Conservation (phyloP, 202 grass and related monocot species). For the Panicum virgatum region DNA sequence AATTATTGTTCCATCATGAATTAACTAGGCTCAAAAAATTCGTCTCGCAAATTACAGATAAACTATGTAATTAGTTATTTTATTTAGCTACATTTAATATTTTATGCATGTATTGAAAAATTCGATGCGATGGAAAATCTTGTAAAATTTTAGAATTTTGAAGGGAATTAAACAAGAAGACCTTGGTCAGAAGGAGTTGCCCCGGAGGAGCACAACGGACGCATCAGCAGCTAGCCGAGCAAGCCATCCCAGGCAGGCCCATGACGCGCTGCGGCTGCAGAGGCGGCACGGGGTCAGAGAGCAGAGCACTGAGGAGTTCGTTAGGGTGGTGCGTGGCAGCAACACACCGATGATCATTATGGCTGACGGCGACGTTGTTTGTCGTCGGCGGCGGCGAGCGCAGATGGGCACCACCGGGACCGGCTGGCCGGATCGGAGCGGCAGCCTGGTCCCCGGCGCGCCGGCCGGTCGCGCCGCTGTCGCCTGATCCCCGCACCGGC, state of each 20-base stretch:
- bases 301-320: conserved; percentile 20
- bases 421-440: not conserved
- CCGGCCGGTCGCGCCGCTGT: conserved; percentile 22
- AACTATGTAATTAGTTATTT: too few species aligned
- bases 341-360: conserved; percentile 15
- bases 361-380: conserved; percentile 11
- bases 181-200: not conserved
- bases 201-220: not conserved
- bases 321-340: conserved; percentile 29
- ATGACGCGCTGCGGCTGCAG: conserved; percentile 29
- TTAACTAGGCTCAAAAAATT: too few species aligned
- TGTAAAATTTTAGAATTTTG: too few species aligned
- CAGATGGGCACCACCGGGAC: conserved; percentile 38
- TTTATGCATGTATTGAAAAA: too few species aligned
- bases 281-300: conserved; percentile 17
- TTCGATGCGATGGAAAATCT: too few species aligned
- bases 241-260: conserved; percentile 20
- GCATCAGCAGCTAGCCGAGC: conserved; percentile 7
- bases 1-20: too few species aligned
- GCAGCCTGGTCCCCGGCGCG: conserved; percentile 27
- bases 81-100: too few species aligned
- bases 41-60: too few species aligned
- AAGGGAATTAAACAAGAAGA: too few species aligned
- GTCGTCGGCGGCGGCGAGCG: not conserved
- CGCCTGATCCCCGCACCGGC: conserved; percentile 13